phyloP scores from a whole-genome alignment of 345 rosid genomes.

The Tarenaya hassleriana region DNA sequence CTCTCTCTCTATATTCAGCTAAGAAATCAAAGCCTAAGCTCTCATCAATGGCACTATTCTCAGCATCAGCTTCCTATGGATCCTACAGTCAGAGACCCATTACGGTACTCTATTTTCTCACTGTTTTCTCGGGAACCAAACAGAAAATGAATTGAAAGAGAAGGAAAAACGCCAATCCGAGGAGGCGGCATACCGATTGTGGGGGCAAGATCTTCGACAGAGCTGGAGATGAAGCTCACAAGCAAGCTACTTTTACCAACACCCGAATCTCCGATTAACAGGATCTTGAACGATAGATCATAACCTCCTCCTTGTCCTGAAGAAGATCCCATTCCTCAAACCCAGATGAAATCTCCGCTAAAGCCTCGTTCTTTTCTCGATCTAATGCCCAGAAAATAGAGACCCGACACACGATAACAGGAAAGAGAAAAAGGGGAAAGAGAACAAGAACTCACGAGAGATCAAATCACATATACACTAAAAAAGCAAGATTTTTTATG shows the following conservation, averaged over 20 bases:
- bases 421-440: slow-evolving; percentile 4
- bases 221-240: slow-evolving; percentile 82
- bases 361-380: slow-evolving; percentile 6
- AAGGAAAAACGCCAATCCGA: neutral
- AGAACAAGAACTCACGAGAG: slow-evolving; percentile 19
- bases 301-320: slow-evolving; percentile 56
- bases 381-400: slow-evolving; percentile 29
- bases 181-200: slow-evolving; percentile 54
- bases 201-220: slow-evolving; percentile 73
- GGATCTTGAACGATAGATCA: slow-evolving; percentile 93
- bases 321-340: slow-evolving; percentile 64
- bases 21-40: too few species aligned
- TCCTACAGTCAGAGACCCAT: slow-evolving; percentile 12
- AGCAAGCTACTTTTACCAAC: slow-evolving; percentile 98
- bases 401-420: slow-evolving; percentile 17
- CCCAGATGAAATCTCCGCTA: neutral
- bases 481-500: neutral
- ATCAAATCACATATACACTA: slow-evolving; percentile 31
- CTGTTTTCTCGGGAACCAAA: slow-evolving; percentile 14
- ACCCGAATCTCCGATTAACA: slow-evolving; percentile 93
- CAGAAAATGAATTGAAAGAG: slow-evolving; percentile 5
- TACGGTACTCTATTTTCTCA: neutral
- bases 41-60: too few species aligned
- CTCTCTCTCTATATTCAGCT: too few species aligned
- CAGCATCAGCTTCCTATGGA: neutral